Base-by-base conservation (phyloP, 2,329 filamentous ascomycete species). In the Dothiorella sarmentorum region DNA sequence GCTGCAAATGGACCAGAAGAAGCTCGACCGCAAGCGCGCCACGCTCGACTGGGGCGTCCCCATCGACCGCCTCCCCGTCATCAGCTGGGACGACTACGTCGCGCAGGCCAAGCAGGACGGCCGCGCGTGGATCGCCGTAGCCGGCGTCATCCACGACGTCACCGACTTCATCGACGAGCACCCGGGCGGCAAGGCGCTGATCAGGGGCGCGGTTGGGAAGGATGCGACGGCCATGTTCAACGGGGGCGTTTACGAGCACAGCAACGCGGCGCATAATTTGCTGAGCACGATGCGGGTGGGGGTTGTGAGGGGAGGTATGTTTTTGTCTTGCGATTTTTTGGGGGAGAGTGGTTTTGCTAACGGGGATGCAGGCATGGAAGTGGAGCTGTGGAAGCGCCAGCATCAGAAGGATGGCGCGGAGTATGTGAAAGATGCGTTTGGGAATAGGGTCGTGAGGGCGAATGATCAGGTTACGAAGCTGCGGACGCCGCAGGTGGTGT, bases 221-320 rank as follows among this genome's bases (percentile, higher is more conserved):
- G 90, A 95, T 63, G 89, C 90, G 58, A 94, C 90, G 15, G 89
- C 90, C 66, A 90, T 92, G 76, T 95, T 95, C 84, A 95, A 95
- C 75, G 90, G 90, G 64, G 90, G 90, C 76, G 88, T 95, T 62
- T 95, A 95, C 79, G 84, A 88, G 73, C 90, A 95, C 80, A 91
- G 87, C 72, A 95, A 95, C 76, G 90, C 89, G 58, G 90, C 90
- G 33, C 90, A 95, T 81, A 95, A 95, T 78, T 76, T 94, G 61
- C 82, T 95, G 63, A 91, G 88, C 7, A 94, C 89, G 65, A 94
- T 94, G 89, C 84, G 90, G 66, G 86, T 94, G 13, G 90, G 89
- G 74, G 90, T 95, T 49, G 87, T 95, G 63, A 88, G 89, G 55
- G 90, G 90, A 63, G 90, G 90, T 42, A 91, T 89, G 72, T 31